These are phyloP conservation scores for Ceratocystis variospora DNA, from an alignment of 2,329 filamentous ascomycete genomes.

Conservation along the genomic window DNA sequence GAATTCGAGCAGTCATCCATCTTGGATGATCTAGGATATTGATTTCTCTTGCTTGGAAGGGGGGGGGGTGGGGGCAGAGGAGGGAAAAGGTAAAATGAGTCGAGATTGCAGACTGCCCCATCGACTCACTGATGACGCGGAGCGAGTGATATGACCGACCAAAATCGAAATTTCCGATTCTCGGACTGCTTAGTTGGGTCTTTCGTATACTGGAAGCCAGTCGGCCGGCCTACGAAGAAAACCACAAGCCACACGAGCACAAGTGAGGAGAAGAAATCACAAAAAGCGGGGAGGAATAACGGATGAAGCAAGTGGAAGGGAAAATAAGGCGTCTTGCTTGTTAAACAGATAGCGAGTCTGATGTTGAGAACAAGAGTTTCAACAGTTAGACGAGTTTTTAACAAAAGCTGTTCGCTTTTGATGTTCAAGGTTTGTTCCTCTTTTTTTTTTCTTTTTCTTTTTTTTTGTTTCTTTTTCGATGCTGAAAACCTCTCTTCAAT, in stretches of 20 bases:
- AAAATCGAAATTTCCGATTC: background rate
- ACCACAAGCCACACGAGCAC: background rate
- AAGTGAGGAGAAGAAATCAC: constrained; percentile 7
- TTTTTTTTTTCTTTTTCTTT: background rate
- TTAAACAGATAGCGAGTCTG: background rate
- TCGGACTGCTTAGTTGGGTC: background rate
- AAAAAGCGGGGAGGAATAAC: background rate
- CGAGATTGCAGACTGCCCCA: background rate
- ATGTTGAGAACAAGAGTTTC: background rate
- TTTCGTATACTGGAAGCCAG: background rate
- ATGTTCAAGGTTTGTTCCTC: background rate
- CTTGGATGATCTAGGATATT: background rate
- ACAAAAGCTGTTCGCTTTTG: background rate
- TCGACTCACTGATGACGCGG: background rate
- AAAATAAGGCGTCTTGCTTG: background rate
- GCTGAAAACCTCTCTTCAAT: background rate
- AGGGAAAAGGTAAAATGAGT: background rate
- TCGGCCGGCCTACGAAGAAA: background rate
- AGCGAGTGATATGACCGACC: background rate
- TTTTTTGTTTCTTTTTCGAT: background rate
- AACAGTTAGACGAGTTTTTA: background rate
- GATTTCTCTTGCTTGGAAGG: background rate
- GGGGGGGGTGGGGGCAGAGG: too few relatives aligned
- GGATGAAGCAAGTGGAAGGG: background rate
- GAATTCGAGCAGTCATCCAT: constrained; percentile 11